Evolutionary conservation across 2,329 filamentous ascomycete species (phyloP).

Genomic region (Scleromitrula shiraiana): DNA sequence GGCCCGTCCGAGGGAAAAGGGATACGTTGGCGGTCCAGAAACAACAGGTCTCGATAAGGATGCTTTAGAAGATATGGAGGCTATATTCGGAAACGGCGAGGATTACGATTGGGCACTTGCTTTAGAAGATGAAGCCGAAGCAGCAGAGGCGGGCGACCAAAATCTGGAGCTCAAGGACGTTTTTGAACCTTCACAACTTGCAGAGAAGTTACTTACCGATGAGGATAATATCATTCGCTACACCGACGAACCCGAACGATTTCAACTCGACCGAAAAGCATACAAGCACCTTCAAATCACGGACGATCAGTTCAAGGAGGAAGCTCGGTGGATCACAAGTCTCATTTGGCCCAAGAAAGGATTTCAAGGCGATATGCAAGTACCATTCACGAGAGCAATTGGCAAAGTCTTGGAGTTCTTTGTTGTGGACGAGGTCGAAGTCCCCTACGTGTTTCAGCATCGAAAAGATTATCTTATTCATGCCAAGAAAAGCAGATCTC

Average conservation of each 20-base stretch:
- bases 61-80: conserved; percentile 89
- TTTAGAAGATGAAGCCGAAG: conserved; percentile 78
- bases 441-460: conserved; percentile 96
- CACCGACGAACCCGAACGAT: conserved; percentile 85
- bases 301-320: conserved; percentile 81
- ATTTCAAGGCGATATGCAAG: conserved; percentile 55
- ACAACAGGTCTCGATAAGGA: conserved; percentile 83
- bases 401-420: conserved; percentile 93
- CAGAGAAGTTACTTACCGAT: conserved; percentile 90
- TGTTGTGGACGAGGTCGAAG: conserved; percentile 87
- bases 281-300: conserved; percentile 77
- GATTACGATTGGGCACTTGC: conserved; percentile 95
- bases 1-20: conserved; percentile 66
- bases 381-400: conserved; percentile 80
- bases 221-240: conserved; percentile 87
- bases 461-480: conserved; percentile 97
- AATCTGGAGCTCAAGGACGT: conserved; percentile 93
- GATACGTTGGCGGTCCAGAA: conserved; percentile 63
- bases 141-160: conserved; percentile 69
- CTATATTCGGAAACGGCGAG: conserved; percentile 89
- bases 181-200: conserved; percentile 91
- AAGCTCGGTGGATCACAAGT: conserved; percentile 85
- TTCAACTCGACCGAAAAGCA: conserved; percentile 82
- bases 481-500: conserved; percentile 59
- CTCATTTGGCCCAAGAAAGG: conserved; percentile 84